A percentile compares a stretch with the other conserved stretches of the same genome.
These are phyloP conservation scores for Debaryomyces psychrophilus DNA, from an alignment of 1,139 yeast species.

Conservation along the genomic window DNA sequence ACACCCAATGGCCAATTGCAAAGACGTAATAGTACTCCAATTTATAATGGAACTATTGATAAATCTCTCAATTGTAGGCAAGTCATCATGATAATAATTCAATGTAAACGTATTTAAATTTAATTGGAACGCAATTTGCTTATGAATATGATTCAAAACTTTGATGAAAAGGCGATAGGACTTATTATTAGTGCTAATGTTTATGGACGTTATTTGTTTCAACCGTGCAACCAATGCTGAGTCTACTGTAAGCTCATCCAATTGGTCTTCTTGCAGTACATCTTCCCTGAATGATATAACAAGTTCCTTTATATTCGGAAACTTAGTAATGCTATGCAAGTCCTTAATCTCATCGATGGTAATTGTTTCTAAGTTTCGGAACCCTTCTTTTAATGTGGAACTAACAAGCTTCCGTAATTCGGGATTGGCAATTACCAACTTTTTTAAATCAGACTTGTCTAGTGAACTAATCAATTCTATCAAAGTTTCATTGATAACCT, in stretches of 20 bases:
- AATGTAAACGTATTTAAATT: slow-evolving; percentile 7
- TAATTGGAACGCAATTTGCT: slow-evolving; percentile 1
- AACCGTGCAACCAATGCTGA: background rate
- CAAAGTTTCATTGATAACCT: background rate
- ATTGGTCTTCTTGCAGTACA: background rate
- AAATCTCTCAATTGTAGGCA: slow-evolving; percentile 1
- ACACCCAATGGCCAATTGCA: slow-evolving; percentile 32
- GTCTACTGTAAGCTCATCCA: background rate
- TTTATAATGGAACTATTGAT: slow-evolving; percentile 14
- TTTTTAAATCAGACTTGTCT: slow-evolving; percentile 12
- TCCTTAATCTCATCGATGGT: slow-evolving; percentile 3
- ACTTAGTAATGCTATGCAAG: background rate
- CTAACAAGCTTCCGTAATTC: slow-evolving; percentile 16
- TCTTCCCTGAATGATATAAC: slow-evolving; percentile 6
- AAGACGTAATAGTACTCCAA: slow-evolving; percentile 23
- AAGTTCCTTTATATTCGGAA: slow-evolving; percentile 14
- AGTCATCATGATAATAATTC: slow-evolving; percentile 9
- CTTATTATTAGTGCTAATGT: background rate
- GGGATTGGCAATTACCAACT: slow-evolving; percentile 20
- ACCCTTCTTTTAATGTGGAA: background rate
- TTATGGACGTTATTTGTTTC: background rate
- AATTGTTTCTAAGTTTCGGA: slow-evolving; percentile 8
- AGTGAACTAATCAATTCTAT: slow-evolving; percentile 7
- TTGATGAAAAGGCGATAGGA: slow-evolving; percentile 3
- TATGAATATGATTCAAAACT: slow-evolving; percentile 11